Base-by-base conservation (phyloP, 139 green algal species). In the Pseudopediastrum boryanum region DNA sequence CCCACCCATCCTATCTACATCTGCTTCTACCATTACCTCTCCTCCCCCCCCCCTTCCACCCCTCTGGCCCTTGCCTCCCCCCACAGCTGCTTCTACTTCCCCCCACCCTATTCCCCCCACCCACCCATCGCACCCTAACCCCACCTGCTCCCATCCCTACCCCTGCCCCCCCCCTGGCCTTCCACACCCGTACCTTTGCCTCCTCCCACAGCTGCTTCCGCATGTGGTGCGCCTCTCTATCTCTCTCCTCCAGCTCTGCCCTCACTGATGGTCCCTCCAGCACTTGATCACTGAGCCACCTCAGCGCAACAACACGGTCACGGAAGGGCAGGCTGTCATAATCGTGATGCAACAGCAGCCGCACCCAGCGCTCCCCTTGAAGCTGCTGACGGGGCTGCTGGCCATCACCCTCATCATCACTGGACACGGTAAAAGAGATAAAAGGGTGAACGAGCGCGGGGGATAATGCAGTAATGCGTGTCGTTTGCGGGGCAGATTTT, bases 301-400 rank as follows among this genome's bases (percentile, higher is more conserved):
- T 39, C 68, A 97, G 84, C 44, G 90, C 87, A 12, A 72, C 75
- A 38, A 94, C 35, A 2, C 89, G 86, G 58, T 94, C 61, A 25
- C 76, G 41, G 41, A 96, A 52, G 21, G 54, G 39, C 59, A 97
- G 82, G 2, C 29, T n/a, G 62, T 89, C 76, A 50, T 96, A 97
- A 46, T 91, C 85, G 3, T 38, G 19, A 4, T 73, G 62, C 27
- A 79, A 66, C 8, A 95, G 85, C 0, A 71, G 46, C 5, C 48
- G 50, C 3, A 91, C 78, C 91, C 91, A 95, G 4, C 80, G 23
- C n/a, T 84, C 75, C 35, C 61, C 43, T 66, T 46, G 27, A 44
- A 12, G 43, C 44, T 13, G 44, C 63, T 61, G 29, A 54, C 16
- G 71, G 71, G 39, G 71, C 54, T 10, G 29, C n/a, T 12, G 54